These are phyloP conservation scores for Incumbomyces delicatus DNA, from an alignment of 2,329 filamentous ascomycete species.

Conservation along the genomic window DNA sequence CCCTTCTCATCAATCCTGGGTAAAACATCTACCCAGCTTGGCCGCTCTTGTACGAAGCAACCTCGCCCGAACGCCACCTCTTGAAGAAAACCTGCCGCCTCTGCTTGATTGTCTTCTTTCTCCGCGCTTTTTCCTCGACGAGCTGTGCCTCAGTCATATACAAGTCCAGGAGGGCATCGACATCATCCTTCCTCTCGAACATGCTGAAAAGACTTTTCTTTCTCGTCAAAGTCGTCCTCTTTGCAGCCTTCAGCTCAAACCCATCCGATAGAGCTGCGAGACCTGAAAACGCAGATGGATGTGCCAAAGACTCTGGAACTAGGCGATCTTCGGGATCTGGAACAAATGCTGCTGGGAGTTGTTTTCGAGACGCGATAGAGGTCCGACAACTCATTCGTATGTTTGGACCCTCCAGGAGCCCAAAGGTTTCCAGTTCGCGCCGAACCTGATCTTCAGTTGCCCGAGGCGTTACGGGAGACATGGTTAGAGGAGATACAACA, in stretches of 20 bases:
- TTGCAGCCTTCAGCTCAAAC: neutral
- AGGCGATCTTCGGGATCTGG: neutral
- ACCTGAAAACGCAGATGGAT: neutral
- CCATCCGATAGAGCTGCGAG: neutral
- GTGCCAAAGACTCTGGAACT: neutral
- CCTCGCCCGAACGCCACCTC: slow-evolving; percentile 1
- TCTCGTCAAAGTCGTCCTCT: slow-evolving; percentile 3
- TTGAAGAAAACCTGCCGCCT: neutral
- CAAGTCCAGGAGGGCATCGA: slow-evolving; percentile 18
- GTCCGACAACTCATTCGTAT: slow-evolving; percentile 7
- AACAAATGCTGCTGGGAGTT: neutral
- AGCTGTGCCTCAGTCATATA: slow-evolving; percentile 17
- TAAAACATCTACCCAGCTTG: neutral
- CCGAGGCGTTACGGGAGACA: neutral
- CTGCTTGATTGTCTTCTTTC: slow-evolving; percentile 4
- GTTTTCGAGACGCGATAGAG: slow-evolving; percentile 4
- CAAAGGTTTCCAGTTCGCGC: slow-evolving; percentile 14
- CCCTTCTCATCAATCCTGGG: neutral
- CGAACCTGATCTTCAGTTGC: slow-evolving; percentile 15
- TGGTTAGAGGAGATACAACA: neutral
- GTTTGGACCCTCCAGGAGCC: slow-evolving; percentile 10
- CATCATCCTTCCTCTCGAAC: slow-evolving; percentile 13
- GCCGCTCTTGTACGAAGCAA: neutral
- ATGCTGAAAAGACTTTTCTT: slow-evolving; percentile 14
- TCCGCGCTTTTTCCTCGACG: slow-evolving; percentile 10